phyloP scores from a whole-genome alignment of 2,329 filamentous ascomycete genomes.

The Pseudogymnoascus sp. region DNA sequence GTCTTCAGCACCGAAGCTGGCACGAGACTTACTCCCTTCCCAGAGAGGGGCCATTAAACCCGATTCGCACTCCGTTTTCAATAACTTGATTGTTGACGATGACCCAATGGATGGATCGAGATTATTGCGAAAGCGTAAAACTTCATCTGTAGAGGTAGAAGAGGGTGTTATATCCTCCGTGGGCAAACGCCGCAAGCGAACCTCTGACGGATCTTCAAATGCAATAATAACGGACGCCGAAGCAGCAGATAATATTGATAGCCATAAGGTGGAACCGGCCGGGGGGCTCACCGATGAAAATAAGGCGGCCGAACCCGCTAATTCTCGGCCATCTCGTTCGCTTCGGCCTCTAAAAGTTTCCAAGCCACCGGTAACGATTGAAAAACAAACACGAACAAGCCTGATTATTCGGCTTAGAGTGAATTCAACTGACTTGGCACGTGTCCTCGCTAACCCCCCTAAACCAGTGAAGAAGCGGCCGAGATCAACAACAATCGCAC shows the following conservation, averaged over 20 bases:
- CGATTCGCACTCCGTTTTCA: conserved; percentile 71
- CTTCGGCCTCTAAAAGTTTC: conserved; percentile 41
- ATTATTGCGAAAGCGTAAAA: conserved; percentile 74
- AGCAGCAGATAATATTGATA: conserved; percentile 11
- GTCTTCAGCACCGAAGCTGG: conserved; percentile 56
- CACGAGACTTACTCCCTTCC: conserved; percentile 64
- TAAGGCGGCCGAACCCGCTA: conserved; percentile 18
- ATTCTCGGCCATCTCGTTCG: conserved; percentile 46
- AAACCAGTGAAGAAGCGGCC: conserved; percentile 45
- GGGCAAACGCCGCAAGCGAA: conserved; percentile 45
- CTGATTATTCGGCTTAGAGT: conserved; percentile 53
- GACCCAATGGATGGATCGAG: conserved; percentile 70
- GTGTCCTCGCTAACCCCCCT: conserved; percentile 50
- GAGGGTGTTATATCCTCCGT: conserved; percentile 41
- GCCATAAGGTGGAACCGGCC: conserved; percentile 11
- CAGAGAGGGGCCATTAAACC: conserved; percentile 56
- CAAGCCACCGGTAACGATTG: conserved; percentile 32
- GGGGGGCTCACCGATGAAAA: conserved; percentile 14
- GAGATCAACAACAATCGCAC: conserved; percentile 33
- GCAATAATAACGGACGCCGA: neutral
- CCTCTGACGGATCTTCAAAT: conserved; percentile 23
- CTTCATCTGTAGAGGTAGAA: conserved; percentile 58
- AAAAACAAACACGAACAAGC: conserved; percentile 25
- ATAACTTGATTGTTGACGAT: conserved; percentile 61
- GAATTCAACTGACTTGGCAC: conserved; percentile 48